Base-by-base conservation (phyloP, 1,139 yeast species). In the Diutina scorzettiae region DNA sequence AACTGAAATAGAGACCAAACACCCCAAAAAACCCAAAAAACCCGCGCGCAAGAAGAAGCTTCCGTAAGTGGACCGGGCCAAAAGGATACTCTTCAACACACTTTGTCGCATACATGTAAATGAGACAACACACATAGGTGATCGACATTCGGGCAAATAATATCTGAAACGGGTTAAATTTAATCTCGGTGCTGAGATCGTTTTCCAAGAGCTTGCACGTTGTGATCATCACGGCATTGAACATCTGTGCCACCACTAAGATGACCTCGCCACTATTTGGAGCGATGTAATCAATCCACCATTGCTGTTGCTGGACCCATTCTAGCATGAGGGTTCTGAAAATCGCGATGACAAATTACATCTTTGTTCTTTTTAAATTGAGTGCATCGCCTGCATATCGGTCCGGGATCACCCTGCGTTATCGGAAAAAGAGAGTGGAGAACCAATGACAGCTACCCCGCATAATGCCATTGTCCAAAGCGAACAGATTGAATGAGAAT, bases 11-110 rank as follows among this genome's bases (percentile, higher is more conserved):
- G 54, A 81, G 60, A 3, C 86, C 80, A 56, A 80, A 80, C 2
- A 82, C 87, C 2, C 95, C 95, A 47, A 80, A 57, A 50, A 84
- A 86, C 3, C 96, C 96, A 18, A 77, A 69, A 1, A 68, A 46
- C 0, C 95, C 95, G 47, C 96, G 66, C n/a, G 74, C 45, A 0
- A 76, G 55, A 41, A 84, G 61, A 51, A 77, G 64, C 43, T 59
- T 55, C 16, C 95, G 63, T 33, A 76, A 56, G 2, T 69, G 73
- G 19, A 62, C 69, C 2, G 89, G 86, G 0, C 96, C 96, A 49
- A 80, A 69, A 2, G 91, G 81, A 12, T 78, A 81, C 47, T 79
- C 70, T 0, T 76, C 76, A 2, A 78, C 71, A 55, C 55, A 62
- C 55, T 46, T 65, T 41, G 73, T 71, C 41, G 67, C 47, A 34